These are phyloP conservation scores for Starmera dryadoides DNA, from an alignment of 805 yeast species.

Conservation along the genomic window DNA sequence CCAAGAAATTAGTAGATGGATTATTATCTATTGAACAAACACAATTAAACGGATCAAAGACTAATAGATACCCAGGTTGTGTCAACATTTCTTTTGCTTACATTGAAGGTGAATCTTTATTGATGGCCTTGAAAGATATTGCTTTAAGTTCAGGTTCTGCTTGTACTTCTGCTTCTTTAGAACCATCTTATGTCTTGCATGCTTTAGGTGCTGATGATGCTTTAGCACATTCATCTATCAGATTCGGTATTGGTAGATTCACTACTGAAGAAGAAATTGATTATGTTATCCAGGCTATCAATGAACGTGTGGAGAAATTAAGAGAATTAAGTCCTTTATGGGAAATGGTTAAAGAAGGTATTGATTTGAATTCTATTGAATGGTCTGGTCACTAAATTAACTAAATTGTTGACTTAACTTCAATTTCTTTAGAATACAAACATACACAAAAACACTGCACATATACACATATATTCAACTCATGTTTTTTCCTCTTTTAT, in stretches of 20 bases:
- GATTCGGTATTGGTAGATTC: conserved; percentile 96
- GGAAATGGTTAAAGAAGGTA: conserved; percentile 99
- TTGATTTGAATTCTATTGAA: conserved; percentile 86
- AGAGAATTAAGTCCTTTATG: conserved; percentile 92
- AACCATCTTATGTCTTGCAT: conserved; percentile 93
- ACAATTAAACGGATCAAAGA: conserved; percentile 77
- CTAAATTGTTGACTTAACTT: too few relatives aligned
- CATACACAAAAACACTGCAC: too few relatives aligned
- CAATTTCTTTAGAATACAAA: too few relatives aligned
- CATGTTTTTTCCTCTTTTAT: too few relatives aligned
- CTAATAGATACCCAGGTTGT: conserved; percentile 82
- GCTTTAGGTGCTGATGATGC: conserved; percentile 98
- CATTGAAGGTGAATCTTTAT: conserved; percentile 93
- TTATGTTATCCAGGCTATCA: conserved; percentile 83
- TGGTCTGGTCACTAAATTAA: conserved; percentile 86
- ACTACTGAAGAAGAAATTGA: conserved; percentile 96
- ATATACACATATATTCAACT: too few relatives aligned
- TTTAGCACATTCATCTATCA: conserved; percentile 93
- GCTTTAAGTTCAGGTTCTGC: conserved; percentile 97
- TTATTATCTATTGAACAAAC: conserved; percentile 82
- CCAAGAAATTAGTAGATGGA: conserved; percentile 65
- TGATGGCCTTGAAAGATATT: conserved; percentile 96
- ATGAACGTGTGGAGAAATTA: conserved; percentile 82
- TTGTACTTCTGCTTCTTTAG: conserved; percentile 96
- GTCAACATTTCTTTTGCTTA: conserved; percentile 95